Evolutionary conservation across 371 early-diverging fungal genomes (phyloP), one percentile per base, ranked within the genome.

Genomic region (Mortierella sp.): DNA sequence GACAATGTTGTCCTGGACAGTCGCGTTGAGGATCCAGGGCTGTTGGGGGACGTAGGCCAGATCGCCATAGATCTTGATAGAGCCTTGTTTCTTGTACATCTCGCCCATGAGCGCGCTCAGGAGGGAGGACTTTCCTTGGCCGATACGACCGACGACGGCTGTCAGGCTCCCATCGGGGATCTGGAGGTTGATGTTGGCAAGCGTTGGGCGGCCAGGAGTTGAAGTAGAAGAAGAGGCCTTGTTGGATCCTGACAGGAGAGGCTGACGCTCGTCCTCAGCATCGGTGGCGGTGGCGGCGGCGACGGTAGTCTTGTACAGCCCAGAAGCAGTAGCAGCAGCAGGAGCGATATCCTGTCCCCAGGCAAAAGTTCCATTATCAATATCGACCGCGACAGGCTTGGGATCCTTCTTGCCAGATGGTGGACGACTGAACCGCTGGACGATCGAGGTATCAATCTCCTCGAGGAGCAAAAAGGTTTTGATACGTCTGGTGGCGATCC

Each of bases 401-500:
- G 69, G 55, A 50, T 43, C 48, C 16, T n/a, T 19, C 52, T 61
- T 74, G 22, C 24, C 2, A 16, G 70, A 6, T 50, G 31, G 55
- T 24, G 19, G 75, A 5, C 70, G 64, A 19, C 40, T 31, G 26
- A 66, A 47, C 3, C 69, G 77, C 26, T 71, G 87, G 5, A 94
- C 92, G 0, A 91, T 89, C 13, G 84, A 68, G 31, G 87, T 85
- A 66, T 96, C 95, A 11, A 96, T 79, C 79, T 97, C 97, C 52
- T 95, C 94, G 29, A 92, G 85, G 11, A 86, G 74, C 71, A 99
- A 86, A 70, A 96, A 97, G 7, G 85, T 88, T 66, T 89, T 87
- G 37, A 98, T 91, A 73, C 98, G 94, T 52, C 87, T 86, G 44
- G 93, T 86, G 5, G 97, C 92, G 4, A 97, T 96, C 10, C 90